A percentile compares a stretch with the other conserved stretches of the same genome.
phyloP scores from a whole-genome alignment of 2,329 filamentous ascomycete species.

The Pyrenophora teres region DNA sequence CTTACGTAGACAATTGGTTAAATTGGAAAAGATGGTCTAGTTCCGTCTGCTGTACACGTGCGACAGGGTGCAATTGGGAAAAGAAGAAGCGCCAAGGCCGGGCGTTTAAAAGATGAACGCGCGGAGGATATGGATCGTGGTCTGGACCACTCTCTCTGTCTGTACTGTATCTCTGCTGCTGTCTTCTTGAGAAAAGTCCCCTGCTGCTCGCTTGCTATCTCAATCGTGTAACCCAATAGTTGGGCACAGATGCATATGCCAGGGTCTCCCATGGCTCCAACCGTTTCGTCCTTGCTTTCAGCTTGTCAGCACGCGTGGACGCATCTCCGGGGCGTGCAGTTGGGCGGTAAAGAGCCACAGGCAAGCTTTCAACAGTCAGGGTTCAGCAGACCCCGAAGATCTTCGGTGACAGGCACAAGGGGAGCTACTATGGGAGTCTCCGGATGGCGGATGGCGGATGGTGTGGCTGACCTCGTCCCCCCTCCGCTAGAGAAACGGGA shows the following conservation, averaged over 20 bases:
- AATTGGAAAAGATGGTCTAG: too few species aligned
- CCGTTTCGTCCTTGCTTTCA: conserved; percentile 1
- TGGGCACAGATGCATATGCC: conserved; percentile 4
- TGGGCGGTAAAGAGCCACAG: conserved; percentile 1
- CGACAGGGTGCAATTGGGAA: too few species aligned
- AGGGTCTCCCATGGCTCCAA: conserved; percentile 1
- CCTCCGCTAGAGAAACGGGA: too few species aligned
- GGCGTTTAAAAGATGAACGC: conserved; percentile 2
- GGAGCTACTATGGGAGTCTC: background rate
- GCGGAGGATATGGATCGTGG: conserved; percentile 7
- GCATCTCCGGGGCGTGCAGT: background rate
- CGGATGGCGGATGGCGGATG: too few species aligned
- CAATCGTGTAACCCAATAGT: conserved; percentile 1
- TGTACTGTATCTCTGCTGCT: background rate
- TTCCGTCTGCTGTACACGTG: too few species aligned
- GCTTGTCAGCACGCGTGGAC: background rate
- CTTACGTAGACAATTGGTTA: too few species aligned
- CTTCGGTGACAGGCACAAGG: conserved; percentile 6
- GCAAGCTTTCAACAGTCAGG: background rate
- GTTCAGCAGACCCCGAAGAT: conserved; percentile 7
- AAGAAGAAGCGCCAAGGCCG: background rate
- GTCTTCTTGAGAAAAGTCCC: background rate
- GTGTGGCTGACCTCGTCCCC: too few species aligned
- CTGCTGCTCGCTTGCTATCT: background rate
- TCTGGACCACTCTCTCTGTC: conserved; percentile 5